Evolutionary conservation across 2,329 filamentous ascomycete species (phyloP), one percentile per base, ranked within the genome.

Genomic region (Botrytis galanthina): DNA sequence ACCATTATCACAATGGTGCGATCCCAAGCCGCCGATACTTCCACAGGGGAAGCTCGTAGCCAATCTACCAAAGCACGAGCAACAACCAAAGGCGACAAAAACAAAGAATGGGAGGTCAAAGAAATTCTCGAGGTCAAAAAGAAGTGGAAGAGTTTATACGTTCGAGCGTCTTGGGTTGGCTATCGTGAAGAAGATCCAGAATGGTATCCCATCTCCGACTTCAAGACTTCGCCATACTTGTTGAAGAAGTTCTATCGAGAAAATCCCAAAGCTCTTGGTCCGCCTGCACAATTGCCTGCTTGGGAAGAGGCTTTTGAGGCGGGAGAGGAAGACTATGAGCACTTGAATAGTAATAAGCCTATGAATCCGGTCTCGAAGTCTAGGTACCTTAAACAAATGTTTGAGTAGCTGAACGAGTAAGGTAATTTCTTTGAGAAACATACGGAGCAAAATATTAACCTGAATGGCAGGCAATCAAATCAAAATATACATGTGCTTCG

Each of bases 61-160:
- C 46, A 66, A 37, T 14, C 2, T 5, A 5, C 32, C 6, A 14
- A n/a, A 5, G 8, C 29, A n/a, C 29, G 29, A 18, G 32, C 44
- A 66, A 1, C 71, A 57, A 42, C 5, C 37, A 32, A 70, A 60
- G 8, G 14, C 7, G 4, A 22, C 2, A 10, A 59, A 16, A 29
- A 54, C n/a, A 14, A 54, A 22, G 57, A 71, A 39, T 64, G 42
- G 69, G 69, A 62, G 20, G 69, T 71, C 3, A 32, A 64, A 20
- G 26, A 29, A 32, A 71, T 71, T 29, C 35, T 71, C 7, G 57
- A 44, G 10, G 20, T 48, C 16, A 64, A 37, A 9, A 63, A 64
- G 22, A 44, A 20, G 4, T 71, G 60, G 57, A 64, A 29, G 29
- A 71, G 39, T 37, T 5, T 46, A 22, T 64, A 32, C 6, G 44